Evolutionary conservation across 495 filamentous ascomycete species (phyloP).

Genomic region (Achaetomiella virescens): DNA sequence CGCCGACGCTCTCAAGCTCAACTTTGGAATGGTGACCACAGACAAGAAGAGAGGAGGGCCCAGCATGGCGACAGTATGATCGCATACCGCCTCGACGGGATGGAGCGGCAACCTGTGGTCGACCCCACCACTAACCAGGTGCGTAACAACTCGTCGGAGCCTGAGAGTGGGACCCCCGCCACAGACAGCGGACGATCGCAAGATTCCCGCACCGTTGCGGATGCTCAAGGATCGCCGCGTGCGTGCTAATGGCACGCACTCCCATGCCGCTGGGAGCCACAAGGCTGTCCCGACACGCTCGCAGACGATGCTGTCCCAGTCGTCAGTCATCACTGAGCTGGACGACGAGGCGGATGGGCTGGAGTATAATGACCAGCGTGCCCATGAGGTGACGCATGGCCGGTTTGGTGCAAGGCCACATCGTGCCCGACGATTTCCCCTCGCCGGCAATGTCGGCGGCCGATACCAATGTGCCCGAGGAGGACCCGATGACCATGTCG

Average conservation of each 20-base stretch:
- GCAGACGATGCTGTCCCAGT: constrained; percentile 30
- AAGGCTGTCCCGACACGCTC: constrained; percentile 20
- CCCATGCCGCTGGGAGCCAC: constrained; percentile 22
- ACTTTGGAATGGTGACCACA: constrained; percentile 95
- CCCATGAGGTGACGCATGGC: constrained; percentile 84
- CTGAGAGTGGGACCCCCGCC: constrained; percentile 20
- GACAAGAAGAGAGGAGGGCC: constrained; percentile 64
- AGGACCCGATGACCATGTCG: constrained; percentile 54
- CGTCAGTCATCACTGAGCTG: constrained; percentile 40
- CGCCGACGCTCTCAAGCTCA: constrained; percentile 92
- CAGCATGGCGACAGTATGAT: constrained; percentile 65
- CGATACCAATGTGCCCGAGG: constrained; percentile 45
- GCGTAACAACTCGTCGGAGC: constrained; percentile 27
- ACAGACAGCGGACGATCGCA: constrained; percentile 15
- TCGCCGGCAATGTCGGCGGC: constrained; percentile 62
- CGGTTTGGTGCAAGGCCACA: constrained; percentile 90
- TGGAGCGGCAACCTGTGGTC: constrained; percentile 31
- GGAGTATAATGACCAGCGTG: constrained; percentile 81
- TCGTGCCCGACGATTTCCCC: constrained; percentile 91
- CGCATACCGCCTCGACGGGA: constrained; percentile 45
- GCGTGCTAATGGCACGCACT: constrained; percentile 25
- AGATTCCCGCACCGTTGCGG: constrained; percentile 24
- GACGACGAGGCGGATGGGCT: constrained; percentile 45
- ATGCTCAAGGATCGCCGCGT: constrained; percentile 38
- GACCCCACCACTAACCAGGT: constrained; percentile 26